phyloP scores from a whole-genome alignment of 768 basidiomycete genomes.

The Lentinula aciculospora region DNA sequence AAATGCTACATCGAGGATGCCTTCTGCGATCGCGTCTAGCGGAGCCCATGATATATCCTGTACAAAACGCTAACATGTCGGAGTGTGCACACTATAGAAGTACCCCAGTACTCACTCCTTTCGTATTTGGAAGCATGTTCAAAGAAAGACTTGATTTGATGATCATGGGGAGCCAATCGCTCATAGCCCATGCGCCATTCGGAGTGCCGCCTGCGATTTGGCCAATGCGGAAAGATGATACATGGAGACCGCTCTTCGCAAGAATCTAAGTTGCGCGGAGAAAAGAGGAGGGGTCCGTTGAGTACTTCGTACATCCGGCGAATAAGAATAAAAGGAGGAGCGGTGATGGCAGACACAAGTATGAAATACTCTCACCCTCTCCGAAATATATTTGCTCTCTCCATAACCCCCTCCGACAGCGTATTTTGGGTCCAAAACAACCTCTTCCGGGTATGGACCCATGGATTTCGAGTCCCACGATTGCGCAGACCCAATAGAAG shows the following conservation, averaged over 20 bases:
- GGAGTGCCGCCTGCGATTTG: slow-evolving; percentile 35
- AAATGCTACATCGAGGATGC: slow-evolving; percentile 21
- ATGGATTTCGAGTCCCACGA: slow-evolving; percentile 20
- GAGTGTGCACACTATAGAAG: too few species aligned
- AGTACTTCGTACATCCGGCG: not conserved
- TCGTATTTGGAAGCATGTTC: slow-evolving; percentile 20
- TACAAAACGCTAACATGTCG: not conserved
- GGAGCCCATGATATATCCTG: slow-evolving; percentile 40
- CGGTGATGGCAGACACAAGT: not conserved
- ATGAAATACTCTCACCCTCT: slow-evolving; percentile 22
- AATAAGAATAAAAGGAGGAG: not conserved
- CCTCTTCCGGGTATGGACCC: slow-evolving; percentile 28
- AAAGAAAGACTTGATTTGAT: slow-evolving; percentile 26
- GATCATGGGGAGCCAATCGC: slow-evolving; percentile 42
- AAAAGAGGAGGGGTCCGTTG: not conserved
- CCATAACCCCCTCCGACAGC: slow-evolving; percentile 38
- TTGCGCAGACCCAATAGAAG: slow-evolving; percentile 30
- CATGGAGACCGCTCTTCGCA: slow-evolving; percentile 28
- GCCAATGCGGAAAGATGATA: slow-evolving; percentile 36
- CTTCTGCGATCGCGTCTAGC: slow-evolving; percentile 27
- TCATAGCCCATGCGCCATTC: slow-evolving; percentile 36
- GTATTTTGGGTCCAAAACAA: slow-evolving; percentile 21
- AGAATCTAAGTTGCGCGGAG: slow-evolving; percentile 33
- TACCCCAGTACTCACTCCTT: slow-evolving; percentile 23
- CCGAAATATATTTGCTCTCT: slow-evolving; percentile 39